Conservation (phyloP, 441 rosid genomes). For the Croton laevigatus region DNA sequence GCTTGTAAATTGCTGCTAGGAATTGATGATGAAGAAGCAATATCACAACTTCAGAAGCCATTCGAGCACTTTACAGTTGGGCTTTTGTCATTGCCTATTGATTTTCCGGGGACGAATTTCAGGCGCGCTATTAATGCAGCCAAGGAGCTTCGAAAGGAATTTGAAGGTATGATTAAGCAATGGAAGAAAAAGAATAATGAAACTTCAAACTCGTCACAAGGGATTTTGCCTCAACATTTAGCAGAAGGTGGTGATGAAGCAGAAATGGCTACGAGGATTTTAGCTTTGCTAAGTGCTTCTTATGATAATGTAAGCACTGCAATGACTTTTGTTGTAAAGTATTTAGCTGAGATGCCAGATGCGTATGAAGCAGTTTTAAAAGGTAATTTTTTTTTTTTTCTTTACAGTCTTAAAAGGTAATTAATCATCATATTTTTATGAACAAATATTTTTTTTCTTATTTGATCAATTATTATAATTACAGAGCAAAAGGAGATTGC, state of each 20-base stretch:
- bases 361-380: constrained; percentile 30
- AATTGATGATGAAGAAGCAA: constrained; percentile 25
- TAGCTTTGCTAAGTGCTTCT: constrained; percentile 37
- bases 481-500: constrained; percentile 43
- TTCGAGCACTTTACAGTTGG: constrained; percentile 29
- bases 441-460: too few species aligned
- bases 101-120: constrained; percentile 38
- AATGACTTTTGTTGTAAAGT: constrained; percentile 35
- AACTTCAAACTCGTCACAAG: constrained; percentile 16
- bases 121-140: constrained; percentile 34
- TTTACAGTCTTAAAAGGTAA: too few species aligned
- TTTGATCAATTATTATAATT: neutral
- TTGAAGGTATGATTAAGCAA: constrained; percentile 22
- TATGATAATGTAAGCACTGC: constrained; percentile 38
- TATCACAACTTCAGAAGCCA: constrained; percentile 22
- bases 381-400: too few species aligned
- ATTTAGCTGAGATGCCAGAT: constrained; percentile 35
- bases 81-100: constrained; percentile 32
- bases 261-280: constrained; percentile 34
- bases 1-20: constrained; percentile 37
- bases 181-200: constrained; percentile 31
- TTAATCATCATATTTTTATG: neutral
- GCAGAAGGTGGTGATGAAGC: constrained; percentile 12
- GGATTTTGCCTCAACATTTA: constrained; percentile 28
- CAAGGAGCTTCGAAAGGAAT: constrained; percentile 24